These are phyloP conservation scores for Haematococcus lacustris DNA, from an alignment of 139 green algal species.

Conservation along the genomic window DNA sequence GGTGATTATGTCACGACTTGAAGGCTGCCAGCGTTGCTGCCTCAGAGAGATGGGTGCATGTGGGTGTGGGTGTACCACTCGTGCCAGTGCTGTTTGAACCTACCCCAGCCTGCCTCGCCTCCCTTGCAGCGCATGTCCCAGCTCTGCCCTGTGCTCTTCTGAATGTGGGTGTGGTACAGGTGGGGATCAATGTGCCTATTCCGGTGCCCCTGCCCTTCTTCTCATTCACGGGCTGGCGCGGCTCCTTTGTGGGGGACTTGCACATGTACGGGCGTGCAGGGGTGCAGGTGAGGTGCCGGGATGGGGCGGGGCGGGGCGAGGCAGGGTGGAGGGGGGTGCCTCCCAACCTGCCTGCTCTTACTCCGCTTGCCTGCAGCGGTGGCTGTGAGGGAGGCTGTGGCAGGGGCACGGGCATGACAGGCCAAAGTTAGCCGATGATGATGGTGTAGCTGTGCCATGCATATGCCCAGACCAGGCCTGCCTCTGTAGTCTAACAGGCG, in stretches of 20 bases:
- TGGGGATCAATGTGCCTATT: slow-evolving; percentile 96
- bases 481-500: too few species aligned
- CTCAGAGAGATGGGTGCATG: too few species aligned
- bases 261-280: slow-evolving; percentile 86
- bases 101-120: too few species aligned
- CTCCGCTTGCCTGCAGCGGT: not conserved
- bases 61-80: too few species aligned
- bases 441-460: not conserved
- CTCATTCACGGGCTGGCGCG: slow-evolving; percentile 91
- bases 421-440: not conserved
- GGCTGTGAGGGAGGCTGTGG: not conserved
- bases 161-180: slow-evolving; percentile 32
- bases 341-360: not conserved
- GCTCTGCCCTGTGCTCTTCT: too few species aligned
- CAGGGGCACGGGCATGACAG: not conserved
- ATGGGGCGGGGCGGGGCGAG: not conserved
- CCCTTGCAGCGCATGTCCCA: too few species aligned
- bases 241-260: slow-evolving; percentile 81
- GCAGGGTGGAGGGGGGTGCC: not conserved
- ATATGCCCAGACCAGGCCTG: too few species aligned
- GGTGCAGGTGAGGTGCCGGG: slow-evolving; percentile 25
- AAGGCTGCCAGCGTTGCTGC: too few species aligned
- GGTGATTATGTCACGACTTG: too few species aligned
- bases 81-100: too few species aligned
- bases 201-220: slow-evolving; percentile 94